Evolutionary conservation across 2,329 filamentous ascomycete species (phyloP), one percentile per base, ranked within the genome.

Genomic region (Sporothrix luriei): DNA sequence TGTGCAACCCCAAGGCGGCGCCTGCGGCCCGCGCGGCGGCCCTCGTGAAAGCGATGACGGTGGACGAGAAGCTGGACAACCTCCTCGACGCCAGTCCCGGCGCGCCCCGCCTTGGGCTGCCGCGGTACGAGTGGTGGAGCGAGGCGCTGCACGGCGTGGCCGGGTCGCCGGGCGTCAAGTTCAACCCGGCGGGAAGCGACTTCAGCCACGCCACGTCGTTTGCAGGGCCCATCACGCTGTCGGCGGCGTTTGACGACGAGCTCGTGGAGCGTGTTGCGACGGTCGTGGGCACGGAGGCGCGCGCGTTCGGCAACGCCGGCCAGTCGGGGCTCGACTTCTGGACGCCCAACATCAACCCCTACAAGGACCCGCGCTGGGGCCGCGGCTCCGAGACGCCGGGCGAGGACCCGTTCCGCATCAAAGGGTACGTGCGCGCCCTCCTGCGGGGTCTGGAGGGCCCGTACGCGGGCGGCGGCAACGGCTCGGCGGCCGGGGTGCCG

Each of bases 311-410:
- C 71, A 79, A 79, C 65, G 73, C 64, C 21, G 75, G 75, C 11
- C 71, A 73, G 13, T 75, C 77, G 4, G 77, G 77, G 0, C 76
- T 87, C 5, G 82, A 88, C 75, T 88, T 81, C 74, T 90, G 86
- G 84, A 87, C 88, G 0, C 88, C 89, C 0, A 90, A 90, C 74
- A 88, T 90, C 76, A 90, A 90, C 73, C 82, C 85, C 0, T 90
- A 85, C 78, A 84, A 84, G 54, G 87, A 89, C 74, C 87, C 88
- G 0, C 79, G 88, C 24, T 88, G 87, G 87, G 87, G 87, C 1
- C 80, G 87, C 5, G 87, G 71, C 16, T 4, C 21, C 71, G 72
- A 78, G 68, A 76, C 75, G 0, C 76, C 77, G 0, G 75, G 76
- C 3, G 76, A 77, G 67, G 76, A 77, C 51, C 26, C 62, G 6